These are phyloP conservation scores for Ascoidea rubescens DNA, from an alignment of 805 yeast species.

Conservation along the genomic window DNA sequence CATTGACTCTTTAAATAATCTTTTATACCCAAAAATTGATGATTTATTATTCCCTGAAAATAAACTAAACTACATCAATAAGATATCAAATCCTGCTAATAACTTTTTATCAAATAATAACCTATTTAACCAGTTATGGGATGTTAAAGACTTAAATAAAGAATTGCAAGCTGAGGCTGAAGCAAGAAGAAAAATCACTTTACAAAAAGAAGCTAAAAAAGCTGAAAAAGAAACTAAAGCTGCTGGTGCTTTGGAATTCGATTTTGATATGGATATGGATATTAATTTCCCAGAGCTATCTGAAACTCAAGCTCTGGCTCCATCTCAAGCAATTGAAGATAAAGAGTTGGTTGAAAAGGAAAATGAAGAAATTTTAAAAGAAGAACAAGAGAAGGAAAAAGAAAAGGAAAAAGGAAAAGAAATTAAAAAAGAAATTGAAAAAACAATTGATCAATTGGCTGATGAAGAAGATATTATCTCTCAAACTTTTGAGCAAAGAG, in stretches of 20 bases:
- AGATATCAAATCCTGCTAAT: not conserved
- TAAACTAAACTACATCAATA: not conserved
- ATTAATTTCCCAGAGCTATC: conserved; percentile 6
- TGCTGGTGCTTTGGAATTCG: conserved; percentile 30
- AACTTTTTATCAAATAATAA: too few species aligned
- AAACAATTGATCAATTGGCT: conserved; percentile 7
- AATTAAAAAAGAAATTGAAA: not conserved
- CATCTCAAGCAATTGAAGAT: not conserved
- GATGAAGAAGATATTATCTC: not conserved
- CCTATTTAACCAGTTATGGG: not conserved
- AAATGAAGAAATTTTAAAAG: conserved; percentile 6
- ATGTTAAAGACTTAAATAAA: too few species aligned
- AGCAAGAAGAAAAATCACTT: too few species aligned
- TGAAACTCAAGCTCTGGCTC: conserved; percentile 18
- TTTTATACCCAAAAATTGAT: too few species aligned
- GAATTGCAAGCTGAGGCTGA: not conserved
- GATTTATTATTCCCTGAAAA: not conserved
- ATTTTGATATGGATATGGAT: conserved; percentile 36
- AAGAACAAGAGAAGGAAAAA: conserved; percentile 5
- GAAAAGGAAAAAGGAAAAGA: conserved; percentile 6
- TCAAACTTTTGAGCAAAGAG: conserved; percentile 2
- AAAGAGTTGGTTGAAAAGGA: not conserved
- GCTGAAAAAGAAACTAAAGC: conserved; percentile 18
- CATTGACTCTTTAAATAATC: too few species aligned
- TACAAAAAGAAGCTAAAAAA: conserved; percentile 1